phyloP scores from a whole-genome alignment of 2,329 filamentous ascomycete species.

The Sphaerulina vaccinii region DNA sequence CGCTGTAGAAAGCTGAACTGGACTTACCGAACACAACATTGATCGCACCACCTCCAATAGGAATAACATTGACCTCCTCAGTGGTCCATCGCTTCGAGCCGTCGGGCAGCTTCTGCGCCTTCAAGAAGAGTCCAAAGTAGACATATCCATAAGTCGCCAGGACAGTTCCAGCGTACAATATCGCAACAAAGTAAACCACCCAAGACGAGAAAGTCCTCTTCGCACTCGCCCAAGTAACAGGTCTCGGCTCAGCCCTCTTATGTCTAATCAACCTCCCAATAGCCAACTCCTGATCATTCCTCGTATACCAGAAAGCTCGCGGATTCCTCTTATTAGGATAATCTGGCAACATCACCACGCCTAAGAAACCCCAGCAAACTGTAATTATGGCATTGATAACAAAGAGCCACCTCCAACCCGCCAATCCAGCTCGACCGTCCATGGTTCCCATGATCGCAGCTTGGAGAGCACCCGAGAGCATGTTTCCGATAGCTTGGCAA shows the following conservation, averaged over 20 bases:
- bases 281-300: slow-evolving; percentile 44
- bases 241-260: slow-evolving; percentile 48
- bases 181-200: slow-evolving; percentile 49
- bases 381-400: slow-evolving; percentile 42
- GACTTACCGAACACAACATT: slow-evolving; percentile 44
- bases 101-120: slow-evolving; percentile 43
- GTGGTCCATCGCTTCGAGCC: slow-evolving; percentile 45
- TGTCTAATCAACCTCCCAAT: slow-evolving; percentile 47
- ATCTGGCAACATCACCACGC: slow-evolving; percentile 42
- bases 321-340: slow-evolving; percentile 39
- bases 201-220: slow-evolving; percentile 47
- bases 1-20: not conserved
- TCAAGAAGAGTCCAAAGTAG: slow-evolving; percentile 49
- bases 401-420: slow-evolving; percentile 39
- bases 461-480: slow-evolving; percentile 30
- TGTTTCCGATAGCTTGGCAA: slow-evolving; percentile 29
- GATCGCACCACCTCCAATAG: slow-evolving; percentile 50
- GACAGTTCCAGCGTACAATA: slow-evolving; percentile 49
- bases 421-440: slow-evolving; percentile 31
- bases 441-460: slow-evolving; percentile 36
- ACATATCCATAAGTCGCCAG: slow-evolving; percentile 49
- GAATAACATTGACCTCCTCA: slow-evolving; percentile 51
- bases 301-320: slow-evolving; percentile 48
- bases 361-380: slow-evolving; percentile 36
- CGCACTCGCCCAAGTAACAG: slow-evolving; percentile 46